Evolutionary conservation across 495 filamentous ascomycete species (phyloP).

Genomic region (Penicillium fimorum): DNA sequence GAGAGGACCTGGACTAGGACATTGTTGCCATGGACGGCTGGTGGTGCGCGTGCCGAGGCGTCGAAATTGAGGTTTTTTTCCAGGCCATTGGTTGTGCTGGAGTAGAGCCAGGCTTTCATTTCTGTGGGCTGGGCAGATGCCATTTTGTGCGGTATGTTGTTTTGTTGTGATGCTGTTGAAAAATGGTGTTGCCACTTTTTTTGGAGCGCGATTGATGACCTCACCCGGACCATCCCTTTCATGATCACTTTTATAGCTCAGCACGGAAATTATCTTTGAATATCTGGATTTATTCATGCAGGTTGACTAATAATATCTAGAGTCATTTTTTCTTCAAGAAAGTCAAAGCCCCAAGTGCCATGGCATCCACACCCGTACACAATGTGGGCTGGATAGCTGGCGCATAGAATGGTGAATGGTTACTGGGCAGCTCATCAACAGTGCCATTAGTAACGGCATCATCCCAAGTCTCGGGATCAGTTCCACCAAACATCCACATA

Average conservation of each 20-base stretch:
- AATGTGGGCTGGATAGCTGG: conserved; percentile 63
- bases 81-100: conserved; percentile 44
- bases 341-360: conserved; percentile 54
- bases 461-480: conserved; percentile 47
- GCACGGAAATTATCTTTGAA: background rate
- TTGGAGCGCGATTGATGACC: conserved; percentile 2
- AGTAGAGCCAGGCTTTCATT: conserved; percentile 67
- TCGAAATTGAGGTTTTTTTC: conserved; percentile 57
- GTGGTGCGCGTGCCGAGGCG: conserved; percentile 42
- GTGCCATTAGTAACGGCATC: conserved; percentile 44
- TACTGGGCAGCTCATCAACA: conserved; percentile 45
- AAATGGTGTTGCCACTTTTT: background rate
- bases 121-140: conserved; percentile 24
- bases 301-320: background rate
- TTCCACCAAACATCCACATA: conserved; percentile 59
- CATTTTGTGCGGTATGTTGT: conserved; percentile 11
- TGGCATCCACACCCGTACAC: conserved; percentile 52
- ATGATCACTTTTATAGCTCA: background rate
- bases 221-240: background rate
- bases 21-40: conserved; percentile 36
- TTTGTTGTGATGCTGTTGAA: background rate
- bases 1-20: conserved; percentile 57
- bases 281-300: background rate
- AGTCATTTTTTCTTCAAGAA: conserved; percentile 30
- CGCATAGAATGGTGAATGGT: conserved; percentile 61